Evolutionary conservation across 2,329 filamentous ascomycete species (phyloP), one percentile per base, ranked within the genome.

Genomic region (Hymenoscyphus fructigenus): DNA sequence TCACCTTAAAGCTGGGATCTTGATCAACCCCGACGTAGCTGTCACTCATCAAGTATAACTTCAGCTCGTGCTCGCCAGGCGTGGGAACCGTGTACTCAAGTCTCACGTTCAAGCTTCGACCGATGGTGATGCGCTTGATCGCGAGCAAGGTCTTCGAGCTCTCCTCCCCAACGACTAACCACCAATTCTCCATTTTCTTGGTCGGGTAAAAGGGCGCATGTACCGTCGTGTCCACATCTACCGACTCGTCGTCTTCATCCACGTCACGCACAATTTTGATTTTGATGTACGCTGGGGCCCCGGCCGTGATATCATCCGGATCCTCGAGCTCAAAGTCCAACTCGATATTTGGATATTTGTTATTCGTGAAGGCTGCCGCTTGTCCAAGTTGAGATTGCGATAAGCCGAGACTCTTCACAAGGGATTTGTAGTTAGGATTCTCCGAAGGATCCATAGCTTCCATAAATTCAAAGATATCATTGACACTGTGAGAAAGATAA

Each of bases 141-240:
- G 92, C 93, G 65, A 98, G 82, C 67, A 99, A 82, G 68, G 85
- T 93, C 81, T 92, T 94, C 50, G 90, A 92, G 76, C 87, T 90
- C 80, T 97, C 93, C 72, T 98, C 93, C 34, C 93, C 94, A 38
- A 99, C 92, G 23, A 99, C 92, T 63, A 99, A 81, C 95, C 95
- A 99, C 93, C 93, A 99, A 76, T 95, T 97, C 83, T 99, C 95
- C 81, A 92, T 90, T 84, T 99, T 99, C 78, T 90, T 90, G 59
- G 78, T 83, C 0, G 95, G 93, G 76, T 95, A 99, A 83, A 98
- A 99, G 0, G 95, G 95, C 60, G 94, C 93, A 76, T 98, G 93
- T 1, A 98, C 96, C 1, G 88, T 89, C 1, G 90, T 86, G 76
- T 97, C 92, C 17, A 91, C 85, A 69, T 91, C 89, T 26, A 85